Evolutionary conservation across 805 yeast species (phyloP).

Genomic region (Schwanniomyces occidentalis): DNA sequence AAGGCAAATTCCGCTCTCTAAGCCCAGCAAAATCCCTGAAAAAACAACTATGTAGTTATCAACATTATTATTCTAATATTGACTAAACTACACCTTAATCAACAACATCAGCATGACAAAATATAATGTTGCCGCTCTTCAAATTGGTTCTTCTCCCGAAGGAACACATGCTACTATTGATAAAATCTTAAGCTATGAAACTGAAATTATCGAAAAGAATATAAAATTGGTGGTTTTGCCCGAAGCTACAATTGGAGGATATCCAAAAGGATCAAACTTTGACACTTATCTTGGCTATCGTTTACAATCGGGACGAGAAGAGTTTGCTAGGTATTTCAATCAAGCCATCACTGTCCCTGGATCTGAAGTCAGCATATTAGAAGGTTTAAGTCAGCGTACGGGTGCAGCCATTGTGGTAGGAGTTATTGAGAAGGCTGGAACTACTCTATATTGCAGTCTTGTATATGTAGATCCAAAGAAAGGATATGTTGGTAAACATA

Average conservation of each 20-base stretch:
- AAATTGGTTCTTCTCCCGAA: constrained; percentile 39
- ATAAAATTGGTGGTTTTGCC: constrained; percentile 45
- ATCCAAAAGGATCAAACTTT: constrained; percentile 45
- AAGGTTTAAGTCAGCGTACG: constrained; percentile 30
- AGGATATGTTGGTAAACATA: constrained; percentile 40
- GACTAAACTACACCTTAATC: too few species aligned
- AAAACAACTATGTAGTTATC: too few species aligned
- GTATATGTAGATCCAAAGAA: constrained; percentile 38
- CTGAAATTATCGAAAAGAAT: constrained; percentile 28
- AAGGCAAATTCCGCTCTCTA: too few species aligned
- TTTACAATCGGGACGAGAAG: constrained; percentile 41
- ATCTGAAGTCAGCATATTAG: constrained; percentile 33
- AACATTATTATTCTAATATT: too few species aligned
- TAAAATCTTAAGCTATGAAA: constrained; percentile 39
- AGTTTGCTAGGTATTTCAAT: constrained; percentile 33
- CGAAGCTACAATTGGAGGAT: constrained; percentile 48
- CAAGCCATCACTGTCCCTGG: constrained; percentile 37
- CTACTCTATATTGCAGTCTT: constrained; percentile 42
- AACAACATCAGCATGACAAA: too few species aligned
- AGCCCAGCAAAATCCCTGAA: too few species aligned
- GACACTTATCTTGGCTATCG: constrained; percentile 46
- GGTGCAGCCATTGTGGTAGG: constrained; percentile 40
- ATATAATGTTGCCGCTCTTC: constrained; percentile 43
- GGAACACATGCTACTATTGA: constrained; percentile 38
- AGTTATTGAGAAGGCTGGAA: constrained; percentile 36